These are phyloP conservation scores for Verticillium zaregamsianum DNA, from an alignment of 2,329 filamentous ascomycete genomes.

Conservation along the genomic window DNA sequence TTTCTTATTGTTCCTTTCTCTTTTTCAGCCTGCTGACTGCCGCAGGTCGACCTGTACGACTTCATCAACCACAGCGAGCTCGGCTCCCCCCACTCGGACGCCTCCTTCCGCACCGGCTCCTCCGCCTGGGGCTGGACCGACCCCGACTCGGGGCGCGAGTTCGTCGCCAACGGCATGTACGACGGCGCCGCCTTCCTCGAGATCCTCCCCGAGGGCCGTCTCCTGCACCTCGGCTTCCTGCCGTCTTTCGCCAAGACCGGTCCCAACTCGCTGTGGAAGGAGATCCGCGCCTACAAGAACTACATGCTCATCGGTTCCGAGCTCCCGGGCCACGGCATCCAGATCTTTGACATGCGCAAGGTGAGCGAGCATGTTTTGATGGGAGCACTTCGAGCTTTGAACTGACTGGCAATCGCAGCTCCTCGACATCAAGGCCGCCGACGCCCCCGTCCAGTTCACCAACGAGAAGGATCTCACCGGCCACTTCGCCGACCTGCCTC, in stretches of 20 bases:
- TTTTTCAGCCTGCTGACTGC: neutral
- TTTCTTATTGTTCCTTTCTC: neutral
- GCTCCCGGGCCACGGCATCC: constrained; percentile 46
- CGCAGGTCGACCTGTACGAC: constrained; percentile 44
- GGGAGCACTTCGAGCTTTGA: constrained; percentile 12
- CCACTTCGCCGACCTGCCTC: constrained; percentile 21
- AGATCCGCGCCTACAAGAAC: constrained; percentile 20
- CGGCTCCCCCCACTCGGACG: constrained; percentile 29
- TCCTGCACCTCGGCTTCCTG: constrained; percentile 37
- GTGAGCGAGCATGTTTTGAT: constrained; percentile 18
- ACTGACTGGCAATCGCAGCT: constrained; percentile 18
- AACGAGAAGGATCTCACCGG: constrained; percentile 23
- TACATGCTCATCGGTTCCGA: constrained; percentile 28
- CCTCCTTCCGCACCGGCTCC: constrained; percentile 15
- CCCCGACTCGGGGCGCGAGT: constrained; percentile 32
- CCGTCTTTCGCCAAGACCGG: neutral
- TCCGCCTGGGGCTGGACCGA: constrained; percentile 36
- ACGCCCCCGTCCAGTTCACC: constrained; percentile 22
- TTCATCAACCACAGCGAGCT: constrained; percentile 47
- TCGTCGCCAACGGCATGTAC: constrained; percentile 21
- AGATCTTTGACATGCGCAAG: constrained; percentile 58
- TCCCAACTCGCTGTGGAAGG: neutral
- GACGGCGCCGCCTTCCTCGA: constrained; percentile 40
- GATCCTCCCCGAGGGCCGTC: constrained; percentile 31
- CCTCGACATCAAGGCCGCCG: constrained; percentile 31